These are phyloP conservation scores for Streptanthus diversifolius DNA, from an alignment of 345 rosid genomes.

Conservation along the genomic window DNA sequence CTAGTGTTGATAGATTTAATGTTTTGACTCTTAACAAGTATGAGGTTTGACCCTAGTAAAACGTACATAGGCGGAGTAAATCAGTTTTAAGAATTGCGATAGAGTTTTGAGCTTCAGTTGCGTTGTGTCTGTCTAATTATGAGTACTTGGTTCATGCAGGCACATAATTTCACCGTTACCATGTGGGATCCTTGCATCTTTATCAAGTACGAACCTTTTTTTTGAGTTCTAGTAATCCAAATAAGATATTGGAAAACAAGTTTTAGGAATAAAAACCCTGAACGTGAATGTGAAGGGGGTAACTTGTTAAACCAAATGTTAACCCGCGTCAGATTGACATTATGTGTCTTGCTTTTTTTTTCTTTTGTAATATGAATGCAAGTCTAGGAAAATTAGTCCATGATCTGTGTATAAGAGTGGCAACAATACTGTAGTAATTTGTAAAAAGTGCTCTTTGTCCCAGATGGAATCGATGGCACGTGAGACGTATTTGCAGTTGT, in stretches of 20 bases:
- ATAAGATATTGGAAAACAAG: not conserved
- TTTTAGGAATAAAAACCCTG: not conserved
- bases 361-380: not conserved
- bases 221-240: slow-evolving; percentile 11
- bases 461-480: slow-evolving; percentile 98
- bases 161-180: slow-evolving; percentile 66
- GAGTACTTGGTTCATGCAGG: slow-evolving; percentile 94
- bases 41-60: not conserved
- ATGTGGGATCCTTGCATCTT: slow-evolving; percentile 58
- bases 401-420: slow-evolving; percentile 13
- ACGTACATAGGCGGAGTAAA: not conserved
- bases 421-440: slow-evolving; percentile 24
- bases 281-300: not conserved
- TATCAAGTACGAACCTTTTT: slow-evolving; percentile 57
- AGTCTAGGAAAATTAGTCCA: slow-evolving; percentile 18
- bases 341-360: slow-evolving; percentile 3
- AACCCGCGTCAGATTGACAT: not conserved
- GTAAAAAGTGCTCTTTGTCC: slow-evolving; percentile 65
- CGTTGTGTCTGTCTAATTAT: slow-evolving; percentile 29
- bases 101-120: slow-evolving; percentile 27
- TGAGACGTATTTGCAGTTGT: slow-evolving; percentile 72
- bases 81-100: slow-evolving; percentile 6
- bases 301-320: not conserved
- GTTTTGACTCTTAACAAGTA: not conserved
- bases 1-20: not conserved